Conservation (phyloP, 2,329 filamentous ascomycete genomes). For the Xylaria sp. region DNA sequence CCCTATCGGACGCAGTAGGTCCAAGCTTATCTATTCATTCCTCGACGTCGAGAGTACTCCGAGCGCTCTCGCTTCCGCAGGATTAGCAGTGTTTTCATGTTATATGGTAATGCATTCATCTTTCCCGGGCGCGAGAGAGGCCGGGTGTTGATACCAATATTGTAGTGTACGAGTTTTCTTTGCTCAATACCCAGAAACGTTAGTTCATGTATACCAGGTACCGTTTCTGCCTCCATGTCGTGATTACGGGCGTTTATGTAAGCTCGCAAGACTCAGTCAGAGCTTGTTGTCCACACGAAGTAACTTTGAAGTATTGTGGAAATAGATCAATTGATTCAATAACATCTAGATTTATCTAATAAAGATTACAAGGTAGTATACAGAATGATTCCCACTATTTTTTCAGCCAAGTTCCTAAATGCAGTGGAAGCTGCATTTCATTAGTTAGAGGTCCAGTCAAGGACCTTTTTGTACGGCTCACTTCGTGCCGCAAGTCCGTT, state of each 20-base stretch:
- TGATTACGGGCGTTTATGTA: no score
- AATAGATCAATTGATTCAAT: no score
- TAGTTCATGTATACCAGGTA: background rate
- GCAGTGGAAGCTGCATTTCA: background rate
- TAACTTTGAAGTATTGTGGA: no score
- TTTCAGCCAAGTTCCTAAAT: no score
- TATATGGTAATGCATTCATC: background rate
- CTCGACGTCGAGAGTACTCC: background rate
- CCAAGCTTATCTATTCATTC: no score
- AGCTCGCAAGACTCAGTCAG: no score
- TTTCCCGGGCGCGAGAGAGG: background rate
- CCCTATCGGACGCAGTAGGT: no score
- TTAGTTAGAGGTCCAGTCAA: constrained; percentile 28
- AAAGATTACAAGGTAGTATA: no score
- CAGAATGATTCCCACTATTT: no score
- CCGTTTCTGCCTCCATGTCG: background rate
- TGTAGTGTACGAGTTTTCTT: background rate
- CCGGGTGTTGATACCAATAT: background rate
- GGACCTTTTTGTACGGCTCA: constrained; percentile 24
- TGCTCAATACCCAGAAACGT: background rate
- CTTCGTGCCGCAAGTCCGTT: constrained; percentile 29
- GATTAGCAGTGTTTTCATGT: background rate
- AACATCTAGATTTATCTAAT: no score
- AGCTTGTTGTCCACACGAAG: no score
- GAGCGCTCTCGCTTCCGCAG: background rate